phyloP scores from a whole-genome alignment of 805 yeast genomes.

The Ogataea wickerhamii region DNA sequence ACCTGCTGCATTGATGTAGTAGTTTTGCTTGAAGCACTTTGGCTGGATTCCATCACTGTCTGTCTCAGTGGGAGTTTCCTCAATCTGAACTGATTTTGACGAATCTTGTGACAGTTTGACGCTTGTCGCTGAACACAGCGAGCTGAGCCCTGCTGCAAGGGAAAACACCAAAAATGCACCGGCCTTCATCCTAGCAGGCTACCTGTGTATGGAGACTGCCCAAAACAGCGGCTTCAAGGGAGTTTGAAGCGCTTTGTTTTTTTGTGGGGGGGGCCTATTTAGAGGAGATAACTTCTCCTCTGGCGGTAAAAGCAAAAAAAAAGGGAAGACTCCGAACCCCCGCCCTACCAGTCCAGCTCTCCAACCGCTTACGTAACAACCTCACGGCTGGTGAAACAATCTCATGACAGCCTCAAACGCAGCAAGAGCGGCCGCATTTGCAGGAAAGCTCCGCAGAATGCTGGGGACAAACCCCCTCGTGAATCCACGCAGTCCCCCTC shows the following conservation, averaged over 20 bases:
- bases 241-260: too few species aligned
- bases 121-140: conserved; percentile 2
- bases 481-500: conserved; percentile 65
- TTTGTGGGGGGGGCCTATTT: too few species aligned
- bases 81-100: background rate
- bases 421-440: conserved; percentile 89
- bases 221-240: too few species aligned
- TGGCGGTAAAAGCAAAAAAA: too few species aligned
- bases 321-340: too few species aligned
- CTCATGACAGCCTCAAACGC: conserved; percentile 86
- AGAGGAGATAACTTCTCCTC: too few species aligned
- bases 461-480: conserved; percentile 80
- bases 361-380: background rate
- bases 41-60: conserved; percentile 15
- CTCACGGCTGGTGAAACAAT: conserved; percentile 15
- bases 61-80: conserved; percentile 3
- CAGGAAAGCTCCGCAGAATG: conserved; percentile 81
- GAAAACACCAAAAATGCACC: background rate
- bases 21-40: conserved; percentile 25
- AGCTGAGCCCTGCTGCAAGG: conserved; percentile 1
- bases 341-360: too few species aligned
- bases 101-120: background rate
- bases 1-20: conserved; percentile 27
- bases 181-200: conserved; percentile 1
- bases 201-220: too few species aligned